These are phyloP conservation scores for Rhodotorula kratochvilovae DNA, from an alignment of 768 basidiomycete genomes.

Conservation along the genomic window DNA sequence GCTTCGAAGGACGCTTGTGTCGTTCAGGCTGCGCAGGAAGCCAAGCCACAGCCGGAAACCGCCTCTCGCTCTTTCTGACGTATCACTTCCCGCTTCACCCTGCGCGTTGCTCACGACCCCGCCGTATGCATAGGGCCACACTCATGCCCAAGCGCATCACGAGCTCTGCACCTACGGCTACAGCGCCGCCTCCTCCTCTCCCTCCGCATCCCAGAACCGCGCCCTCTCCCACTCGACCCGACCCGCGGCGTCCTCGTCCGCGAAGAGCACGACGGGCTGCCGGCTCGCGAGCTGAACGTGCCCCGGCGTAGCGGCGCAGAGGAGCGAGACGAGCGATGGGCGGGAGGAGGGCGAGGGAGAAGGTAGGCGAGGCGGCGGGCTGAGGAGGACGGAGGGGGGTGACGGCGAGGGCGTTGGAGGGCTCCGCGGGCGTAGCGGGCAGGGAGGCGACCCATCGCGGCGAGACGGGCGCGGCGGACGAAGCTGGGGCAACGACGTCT, in stretches of 20 bases:
- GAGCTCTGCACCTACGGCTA: too few relatives aligned
- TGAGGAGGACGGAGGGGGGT: constrained; percentile 72
- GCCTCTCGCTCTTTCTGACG: too few relatives aligned
- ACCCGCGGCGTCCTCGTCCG: constrained; percentile 6
- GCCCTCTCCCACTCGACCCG: constrained; percentile 1
- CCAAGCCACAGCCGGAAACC: too few relatives aligned
- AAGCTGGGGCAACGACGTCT: constrained; percentile 69
- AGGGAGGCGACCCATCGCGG: background rate
- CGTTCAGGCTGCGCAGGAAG: too few relatives aligned
- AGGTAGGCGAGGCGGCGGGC: constrained; percentile 54
- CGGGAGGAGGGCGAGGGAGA: background rate
- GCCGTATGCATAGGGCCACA: too few relatives aligned
- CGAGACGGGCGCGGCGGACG: constrained; percentile 76
- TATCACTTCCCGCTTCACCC: too few relatives aligned
- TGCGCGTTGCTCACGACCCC: too few relatives aligned
- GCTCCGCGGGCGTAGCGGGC: too few relatives aligned
- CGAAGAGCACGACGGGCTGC: constrained; percentile 22
- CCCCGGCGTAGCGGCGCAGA: constrained; percentile 52
- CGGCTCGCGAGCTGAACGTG: background rate
- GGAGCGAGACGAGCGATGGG: constrained; percentile 68
- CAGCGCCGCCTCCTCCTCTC: background rate
- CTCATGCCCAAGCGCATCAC: too few relatives aligned
- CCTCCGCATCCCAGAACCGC: constrained; percentile 23
- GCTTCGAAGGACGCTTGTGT: too few relatives aligned
- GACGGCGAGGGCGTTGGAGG: constrained; percentile 59